Percentiles rank a stretch among this genome's conserved stretches.
Evolutionary conservation across 139 green algal genomes (phyloP).

Genomic region (Protoeuglena noctilucae): DNA sequence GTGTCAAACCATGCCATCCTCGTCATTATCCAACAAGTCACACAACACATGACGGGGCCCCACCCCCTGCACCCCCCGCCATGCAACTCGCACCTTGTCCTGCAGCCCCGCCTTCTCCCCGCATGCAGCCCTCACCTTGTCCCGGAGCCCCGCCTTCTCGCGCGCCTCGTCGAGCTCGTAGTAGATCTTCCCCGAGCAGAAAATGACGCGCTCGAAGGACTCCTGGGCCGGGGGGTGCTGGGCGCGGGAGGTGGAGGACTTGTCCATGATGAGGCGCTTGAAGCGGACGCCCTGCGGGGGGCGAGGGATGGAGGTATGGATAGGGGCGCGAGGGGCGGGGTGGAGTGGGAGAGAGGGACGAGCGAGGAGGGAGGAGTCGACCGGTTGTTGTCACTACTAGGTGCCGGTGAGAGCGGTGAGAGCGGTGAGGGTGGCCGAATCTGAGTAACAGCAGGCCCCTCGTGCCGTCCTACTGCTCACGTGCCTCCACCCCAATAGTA

Average conservation of each 20-base stretch:
- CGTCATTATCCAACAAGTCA: no score
- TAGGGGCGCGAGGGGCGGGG: no score
- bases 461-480: conserved; percentile 7
- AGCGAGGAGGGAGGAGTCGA: not conserved
- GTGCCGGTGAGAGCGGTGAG: not conserved
- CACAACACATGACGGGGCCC: no score
- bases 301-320: no score
- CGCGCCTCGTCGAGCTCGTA: conserved; percentile 86
- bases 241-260: conserved; percentile 29
- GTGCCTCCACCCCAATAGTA: conserved; percentile 9
- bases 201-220: conserved; percentile 58
- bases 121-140: conserved; percentile 17
- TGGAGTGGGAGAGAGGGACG: not conserved
- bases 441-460: no score
- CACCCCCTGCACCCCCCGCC: no score
- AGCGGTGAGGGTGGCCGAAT: no score
- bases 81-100: no score
- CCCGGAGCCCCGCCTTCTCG: conserved; percentile 35
- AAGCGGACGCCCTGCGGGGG: conserved; percentile 72
- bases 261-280: conserved; percentile 97
- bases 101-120: no score
- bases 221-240: conserved; percentile 41
- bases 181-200: conserved; percentile 94
- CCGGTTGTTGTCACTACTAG: not conserved
- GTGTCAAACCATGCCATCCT: no score